Percentiles rank a stretch among this genome's conserved stretches.
These are phyloP conservation scores for Phytophthora sp. DNA, from an alignment of 352 stramenopile genomes.

Conservation along the genomic window DNA sequence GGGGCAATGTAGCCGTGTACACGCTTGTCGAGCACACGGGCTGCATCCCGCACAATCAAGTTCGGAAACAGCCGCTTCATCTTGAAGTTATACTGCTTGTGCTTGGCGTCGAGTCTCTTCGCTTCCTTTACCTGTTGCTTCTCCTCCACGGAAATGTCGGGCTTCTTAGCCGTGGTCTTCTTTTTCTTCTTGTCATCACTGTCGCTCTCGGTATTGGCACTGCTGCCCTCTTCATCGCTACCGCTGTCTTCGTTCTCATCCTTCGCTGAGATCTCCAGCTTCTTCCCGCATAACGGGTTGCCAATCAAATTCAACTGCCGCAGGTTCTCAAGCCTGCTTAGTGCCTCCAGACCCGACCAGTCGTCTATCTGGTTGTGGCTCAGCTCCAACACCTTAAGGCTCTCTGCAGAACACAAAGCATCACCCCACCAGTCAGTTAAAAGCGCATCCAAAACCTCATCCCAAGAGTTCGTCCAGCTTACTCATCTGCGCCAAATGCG, in stretches of 20 bases:
- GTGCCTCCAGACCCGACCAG: constrained; percentile 74
- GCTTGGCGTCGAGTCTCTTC: constrained; percentile 75
- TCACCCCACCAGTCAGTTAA: background rate
- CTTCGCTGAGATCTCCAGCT: constrained; percentile 43
- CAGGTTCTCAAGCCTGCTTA: constrained; percentile 63
- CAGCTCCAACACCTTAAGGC: constrained; percentile 82
- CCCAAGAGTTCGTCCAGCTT: constrained; percentile 18
- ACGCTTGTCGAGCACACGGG: constrained; percentile 82
- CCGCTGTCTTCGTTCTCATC: constrained; percentile 17
- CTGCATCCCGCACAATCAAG: constrained; percentile 79
- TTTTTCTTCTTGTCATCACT: constrained; percentile 29
- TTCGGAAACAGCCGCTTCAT: constrained; percentile 87
- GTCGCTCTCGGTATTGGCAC: constrained; percentile 32
- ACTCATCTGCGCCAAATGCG: constrained; percentile 70
- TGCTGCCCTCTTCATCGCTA: constrained; percentile 28
- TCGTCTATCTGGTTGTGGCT: constrained; percentile 86
- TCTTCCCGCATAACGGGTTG: constrained; percentile 75
- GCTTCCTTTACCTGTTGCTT: constrained; percentile 63
- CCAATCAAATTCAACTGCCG: constrained; percentile 84
- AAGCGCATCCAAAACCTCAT: background rate
- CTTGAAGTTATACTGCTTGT: constrained; percentile 91
- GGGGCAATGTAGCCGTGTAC: constrained; percentile 83
- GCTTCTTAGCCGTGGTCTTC: constrained; percentile 35
- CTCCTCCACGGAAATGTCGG: constrained; percentile 51
- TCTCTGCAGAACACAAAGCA: constrained; percentile 45